These are phyloP conservation scores for Quercus bicolor DNA, from an alignment of 306 rosid genomes.

Conservation along the genomic window DNA sequence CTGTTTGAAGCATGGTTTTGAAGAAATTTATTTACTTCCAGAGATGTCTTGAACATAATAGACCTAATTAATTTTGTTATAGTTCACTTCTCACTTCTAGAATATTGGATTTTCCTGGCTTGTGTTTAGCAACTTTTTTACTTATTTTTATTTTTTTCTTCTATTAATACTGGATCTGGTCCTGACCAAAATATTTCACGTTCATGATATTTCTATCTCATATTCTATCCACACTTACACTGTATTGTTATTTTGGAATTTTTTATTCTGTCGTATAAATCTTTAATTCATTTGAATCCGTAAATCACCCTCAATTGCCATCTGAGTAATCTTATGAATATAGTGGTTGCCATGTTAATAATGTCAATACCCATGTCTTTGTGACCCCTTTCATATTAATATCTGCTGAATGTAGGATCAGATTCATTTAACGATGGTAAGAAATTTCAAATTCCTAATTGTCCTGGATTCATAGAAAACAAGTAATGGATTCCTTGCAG, in stretches of 20 bases:
- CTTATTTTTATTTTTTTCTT: background rate
- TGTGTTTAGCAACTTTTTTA: background rate
- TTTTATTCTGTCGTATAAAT: background rate
- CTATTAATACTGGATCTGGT: slow-evolving; percentile 4
- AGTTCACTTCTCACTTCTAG: background rate
- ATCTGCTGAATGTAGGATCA: background rate
- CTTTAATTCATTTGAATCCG: background rate
- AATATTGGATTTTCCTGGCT: background rate
- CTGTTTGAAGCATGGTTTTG: slow-evolving; percentile 12
- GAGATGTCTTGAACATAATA: background rate
- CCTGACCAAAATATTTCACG: background rate
- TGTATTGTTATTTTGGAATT: background rate
- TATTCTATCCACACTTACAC: background rate
- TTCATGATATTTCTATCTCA: background rate
- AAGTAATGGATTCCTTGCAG: background rate
- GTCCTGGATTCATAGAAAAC: background rate
- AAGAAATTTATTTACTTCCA: slow-evolving; percentile 6
- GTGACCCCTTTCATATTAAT: background rate
- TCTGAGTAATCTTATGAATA: background rate
- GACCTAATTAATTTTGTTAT: background rate
- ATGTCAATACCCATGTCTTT: slow-evolving; percentile 3
- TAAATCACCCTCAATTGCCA: background rate
- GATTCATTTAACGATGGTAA: background rate
- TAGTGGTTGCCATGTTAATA: background rate
- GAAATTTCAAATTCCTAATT: background rate